Conservation (phyloP, 768 basidiomycete species). For the Coprinopsis strossmayeri region DNA sequence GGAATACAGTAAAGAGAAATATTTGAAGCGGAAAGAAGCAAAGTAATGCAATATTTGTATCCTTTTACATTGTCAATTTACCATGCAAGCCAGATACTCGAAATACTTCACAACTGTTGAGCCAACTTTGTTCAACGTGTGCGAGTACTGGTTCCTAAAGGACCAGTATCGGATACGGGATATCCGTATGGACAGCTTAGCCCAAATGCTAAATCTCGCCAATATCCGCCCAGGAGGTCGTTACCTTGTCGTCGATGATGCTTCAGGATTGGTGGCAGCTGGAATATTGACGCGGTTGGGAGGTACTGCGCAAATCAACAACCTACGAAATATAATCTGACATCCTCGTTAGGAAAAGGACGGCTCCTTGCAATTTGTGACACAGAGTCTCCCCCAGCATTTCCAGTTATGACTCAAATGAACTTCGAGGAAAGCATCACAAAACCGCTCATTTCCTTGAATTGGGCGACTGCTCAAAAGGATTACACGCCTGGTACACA, state of each 20-base stretch:
- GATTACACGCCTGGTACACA: constrained; percentile 60
- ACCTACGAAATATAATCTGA: constrained; percentile 5
- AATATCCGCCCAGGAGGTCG: constrained; percentile 84
- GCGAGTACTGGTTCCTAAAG: constrained; percentile 84
- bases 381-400: constrained; percentile 88
- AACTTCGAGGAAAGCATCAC: constrained; percentile 66
- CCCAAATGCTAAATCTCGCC: constrained; percentile 80
- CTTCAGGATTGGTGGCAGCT: constrained; percentile 81
- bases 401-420: constrained; percentile 77
- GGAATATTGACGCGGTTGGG: constrained; percentile 84
- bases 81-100: constrained; percentile 53
- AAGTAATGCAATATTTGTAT: constrained; percentile 52
- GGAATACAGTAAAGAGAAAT: constrained; percentile 98
- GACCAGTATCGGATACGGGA: constrained; percentile 77
- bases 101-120: constrained; percentile 84
- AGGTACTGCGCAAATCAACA: constrained; percentile 34
- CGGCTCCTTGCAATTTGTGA: constrained; percentile 80
- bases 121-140: constrained; percentile 82
- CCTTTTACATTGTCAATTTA: constrained; percentile 1
- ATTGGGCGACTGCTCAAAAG: constrained; percentile 87
- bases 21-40: constrained; percentile 92
- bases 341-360: constrained; percentile 54
- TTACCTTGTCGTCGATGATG: constrained; percentile 87
- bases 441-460: constrained; percentile 59
- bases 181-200: constrained; percentile 80